Conservation (phyloP, 768 basidiomycete genomes). For the Agaricus blazei region DNA sequence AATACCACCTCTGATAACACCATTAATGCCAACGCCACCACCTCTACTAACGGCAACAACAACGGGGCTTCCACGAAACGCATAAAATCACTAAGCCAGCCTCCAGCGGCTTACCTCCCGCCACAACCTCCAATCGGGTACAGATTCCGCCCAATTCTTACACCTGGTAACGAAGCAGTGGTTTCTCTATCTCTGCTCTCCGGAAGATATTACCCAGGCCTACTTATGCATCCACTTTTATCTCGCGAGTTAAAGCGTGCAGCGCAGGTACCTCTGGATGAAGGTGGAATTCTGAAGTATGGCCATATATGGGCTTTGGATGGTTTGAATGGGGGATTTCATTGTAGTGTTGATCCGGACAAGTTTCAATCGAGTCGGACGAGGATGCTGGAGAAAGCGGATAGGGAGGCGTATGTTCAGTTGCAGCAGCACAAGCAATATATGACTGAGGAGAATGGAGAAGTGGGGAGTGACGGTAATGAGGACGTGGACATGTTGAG, state of each 20-base stretch:
- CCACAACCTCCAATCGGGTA: conserved; percentile 66
- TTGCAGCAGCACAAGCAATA: conserved; percentile 35
- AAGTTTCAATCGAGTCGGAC: conserved; percentile 46
- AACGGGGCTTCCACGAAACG: not conserved
- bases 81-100: not conserved
- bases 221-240: conserved; percentile 63
- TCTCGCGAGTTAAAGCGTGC: conserved; percentile 33
- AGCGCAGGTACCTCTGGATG: conserved; percentile 25
- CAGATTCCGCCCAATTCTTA: conserved; percentile 63
- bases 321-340: conserved; percentile 60
- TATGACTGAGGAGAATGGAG: conserved; percentile 20
- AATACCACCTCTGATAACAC: not conserved
- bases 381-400: conserved; percentile 61
- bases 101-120: conserved; percentile 28
- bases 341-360: conserved; percentile 68
- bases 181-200: conserved; percentile 67
- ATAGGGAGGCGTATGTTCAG: conserved; percentile 37
- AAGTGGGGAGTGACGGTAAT: conserved; percentile 8
- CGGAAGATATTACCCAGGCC: conserved; percentile 76
- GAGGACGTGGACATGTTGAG: conserved; percentile 19
- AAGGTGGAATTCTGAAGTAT: conserved; percentile 32
- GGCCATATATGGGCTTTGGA: conserved; percentile 69
- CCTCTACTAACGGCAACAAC: not conserved
- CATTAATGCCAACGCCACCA: not conserved
- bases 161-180: conserved; percentile 56